Evolutionary conservation across 805 yeast genomes (phyloP).

Genomic region (Candida sanyiensis): DNA sequence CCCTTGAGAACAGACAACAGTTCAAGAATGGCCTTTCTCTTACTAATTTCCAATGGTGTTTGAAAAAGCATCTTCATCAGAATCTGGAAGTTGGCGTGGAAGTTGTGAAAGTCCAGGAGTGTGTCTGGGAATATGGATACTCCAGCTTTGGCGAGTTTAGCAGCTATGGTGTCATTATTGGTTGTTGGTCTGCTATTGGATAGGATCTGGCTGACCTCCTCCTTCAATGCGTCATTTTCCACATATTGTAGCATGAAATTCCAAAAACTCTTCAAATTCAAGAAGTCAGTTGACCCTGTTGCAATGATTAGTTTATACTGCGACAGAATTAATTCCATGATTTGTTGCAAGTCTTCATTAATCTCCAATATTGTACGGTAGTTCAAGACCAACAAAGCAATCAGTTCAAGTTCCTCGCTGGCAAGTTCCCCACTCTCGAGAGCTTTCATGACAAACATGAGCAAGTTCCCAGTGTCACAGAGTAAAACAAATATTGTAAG

Average conservation of each 20-base stretch:
- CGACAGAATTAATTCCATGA: constrained; percentile 11
- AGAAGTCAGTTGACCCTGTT: neutral
- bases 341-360: constrained; percentile 1
- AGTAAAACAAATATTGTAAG: constrained; percentile 12
- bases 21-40: constrained; percentile 10
- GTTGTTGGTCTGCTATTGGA: constrained; percentile 2
- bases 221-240: constrained; percentile 2
- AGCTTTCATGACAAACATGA: constrained; percentile 12
- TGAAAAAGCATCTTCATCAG: constrained; percentile 20
- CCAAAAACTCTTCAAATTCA: constrained; percentile 12
- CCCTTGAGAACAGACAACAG: constrained; percentile 22
- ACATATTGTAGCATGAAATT: neutral
- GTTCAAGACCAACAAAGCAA: constrained; percentile 6
- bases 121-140: constrained; percentile 10
- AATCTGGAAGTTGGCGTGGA: constrained; percentile 20
- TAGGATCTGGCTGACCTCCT: constrained; percentile 9
- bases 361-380: neutral
- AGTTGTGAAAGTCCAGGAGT: constrained; percentile 11
- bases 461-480: constrained; percentile 26
- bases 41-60: constrained; percentile 7
- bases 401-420: constrained; percentile 15
- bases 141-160: constrained; percentile 5
- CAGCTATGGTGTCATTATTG: neutral
- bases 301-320: constrained; percentile 5
- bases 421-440: constrained; percentile 18